Base-by-base conservation (phyloP, 129 eudicot species). In the Helichrysum umbraculigerum region DNA sequence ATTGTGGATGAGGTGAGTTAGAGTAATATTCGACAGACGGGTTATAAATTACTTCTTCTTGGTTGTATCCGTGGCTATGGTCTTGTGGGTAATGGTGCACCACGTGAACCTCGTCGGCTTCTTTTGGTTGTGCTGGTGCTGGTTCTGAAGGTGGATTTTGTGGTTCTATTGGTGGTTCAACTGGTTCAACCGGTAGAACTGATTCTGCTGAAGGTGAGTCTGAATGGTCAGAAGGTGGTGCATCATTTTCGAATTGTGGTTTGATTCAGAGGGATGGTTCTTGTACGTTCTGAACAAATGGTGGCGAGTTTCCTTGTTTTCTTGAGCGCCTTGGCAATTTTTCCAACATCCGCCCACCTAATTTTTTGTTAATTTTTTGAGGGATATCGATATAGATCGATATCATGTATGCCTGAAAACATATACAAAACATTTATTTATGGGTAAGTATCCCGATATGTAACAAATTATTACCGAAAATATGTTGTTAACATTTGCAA, bases 301-400 rank as follows among this genome's bases (percentile, higher is more conserved):
- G 87, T 77, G 66, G 96, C 96, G n/a, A 70, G 73, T 86, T 93
- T 91, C 37, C 90, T 86, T 15, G 90, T 81, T 76, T 88, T 91
- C 74, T 87, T 88, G 52, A 91, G 79, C 57, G 94, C 94, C 73
- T 83, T 86, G 30, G 86, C 86, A 70, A 88, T 81, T 37, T 83
- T 88, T 39, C 81, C 88, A 25, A 89, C 91, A 66, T 91, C 91
- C 1, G 90, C 94, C 84, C 87, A 88, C 50, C 97, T 92, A 14
- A 81, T 78, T 66, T 86, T 75, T 16, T n/a, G 88, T 88, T 37
- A 91, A 42, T 68, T 91, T 91, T 64, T 73, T 87, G 86, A 3
- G 95, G 86, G 28, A 87, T 72, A 74, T 91, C 92, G 25, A 88
- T 79, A 76, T 91, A 79, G 76, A 88, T 37, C n/a, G n/a, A n/a